Percentiles rank a stretch among this genome's conserved stretches.
Conservation (phyloP, 176 grass and related monocot genomes). For the Coix lacrymajobi region DNA sequence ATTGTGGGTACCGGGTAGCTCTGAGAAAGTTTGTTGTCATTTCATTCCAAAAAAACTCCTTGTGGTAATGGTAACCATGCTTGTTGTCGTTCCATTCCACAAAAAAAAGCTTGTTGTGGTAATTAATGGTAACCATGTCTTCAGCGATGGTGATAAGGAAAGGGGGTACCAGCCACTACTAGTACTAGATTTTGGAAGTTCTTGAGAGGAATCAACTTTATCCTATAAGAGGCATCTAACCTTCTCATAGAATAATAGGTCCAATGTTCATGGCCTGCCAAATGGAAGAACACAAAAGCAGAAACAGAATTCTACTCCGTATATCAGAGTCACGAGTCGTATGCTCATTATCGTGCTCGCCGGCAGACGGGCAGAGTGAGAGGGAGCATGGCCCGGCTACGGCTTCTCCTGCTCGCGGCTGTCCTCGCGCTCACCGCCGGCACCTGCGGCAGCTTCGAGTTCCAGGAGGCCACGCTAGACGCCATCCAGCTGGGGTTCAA, state of each 20-base stretch:
- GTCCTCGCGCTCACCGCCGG: background rate
- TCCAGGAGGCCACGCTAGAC: constrained; percentile 58
- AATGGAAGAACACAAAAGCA: background rate
- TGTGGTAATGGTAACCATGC: too few species aligned
- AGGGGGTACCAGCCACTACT: background rate
- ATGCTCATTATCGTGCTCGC: background rate
- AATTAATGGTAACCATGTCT: background rate
- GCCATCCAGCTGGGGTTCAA: constrained; percentile 47
- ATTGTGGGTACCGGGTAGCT: too few species aligned
- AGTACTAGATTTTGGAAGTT: background rate
- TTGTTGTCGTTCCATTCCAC: too few species aligned
- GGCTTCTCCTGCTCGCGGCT: background rate
- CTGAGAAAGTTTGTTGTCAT: too few species aligned
- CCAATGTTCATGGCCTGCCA: background rate
- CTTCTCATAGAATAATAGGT: background rate
- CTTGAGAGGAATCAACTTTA: background rate
- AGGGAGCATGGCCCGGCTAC: background rate
- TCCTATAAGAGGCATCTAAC: background rate
- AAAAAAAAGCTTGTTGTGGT: too few species aligned
- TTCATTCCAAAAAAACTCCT: too few species aligned
- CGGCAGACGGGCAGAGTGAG: background rate
- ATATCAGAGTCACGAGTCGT: background rate
- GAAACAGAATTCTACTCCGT: background rate
- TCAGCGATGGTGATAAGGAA: background rate
- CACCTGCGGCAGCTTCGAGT: constrained; percentile 14